These are phyloP conservation scores for Gossypium sturtianum DNA, from an alignment of 345 rosid genomes.

Conservation along the genomic window DNA sequence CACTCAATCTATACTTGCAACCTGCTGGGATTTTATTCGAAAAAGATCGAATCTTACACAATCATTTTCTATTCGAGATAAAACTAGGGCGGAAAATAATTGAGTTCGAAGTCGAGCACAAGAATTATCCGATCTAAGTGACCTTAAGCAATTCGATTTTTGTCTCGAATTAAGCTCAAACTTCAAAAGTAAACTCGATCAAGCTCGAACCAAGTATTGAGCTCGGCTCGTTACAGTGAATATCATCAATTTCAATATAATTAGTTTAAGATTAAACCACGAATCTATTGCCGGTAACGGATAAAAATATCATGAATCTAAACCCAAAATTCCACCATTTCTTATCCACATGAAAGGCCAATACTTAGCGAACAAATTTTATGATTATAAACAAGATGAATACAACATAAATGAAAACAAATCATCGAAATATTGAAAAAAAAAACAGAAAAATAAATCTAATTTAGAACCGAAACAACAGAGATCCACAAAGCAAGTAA, in stretches of 20 bases:
- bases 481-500: neutral
- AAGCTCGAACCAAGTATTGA: neutral
- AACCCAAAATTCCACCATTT: neutral
- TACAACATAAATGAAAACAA: neutral
- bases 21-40: neutral
- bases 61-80: neutral
- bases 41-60: neutral
- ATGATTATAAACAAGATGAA: neutral
- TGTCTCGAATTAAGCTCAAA: neutral
- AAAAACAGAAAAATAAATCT: neutral
- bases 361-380: neutral
- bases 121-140: neutral
- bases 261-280: neutral
- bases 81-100: neutral
- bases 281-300: neutral
- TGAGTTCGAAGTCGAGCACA: neutral
- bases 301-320: neutral
- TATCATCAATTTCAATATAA: neutral
- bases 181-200: neutral
- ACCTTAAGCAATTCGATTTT: neutral
- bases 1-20: neutral
- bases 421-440: neutral
- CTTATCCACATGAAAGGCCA: neutral
- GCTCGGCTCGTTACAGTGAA: neutral
- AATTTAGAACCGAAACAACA: neutral